Base-by-base conservation (phyloP, 371 early-diverging fungal species). In the Mortierella sp. region DNA sequence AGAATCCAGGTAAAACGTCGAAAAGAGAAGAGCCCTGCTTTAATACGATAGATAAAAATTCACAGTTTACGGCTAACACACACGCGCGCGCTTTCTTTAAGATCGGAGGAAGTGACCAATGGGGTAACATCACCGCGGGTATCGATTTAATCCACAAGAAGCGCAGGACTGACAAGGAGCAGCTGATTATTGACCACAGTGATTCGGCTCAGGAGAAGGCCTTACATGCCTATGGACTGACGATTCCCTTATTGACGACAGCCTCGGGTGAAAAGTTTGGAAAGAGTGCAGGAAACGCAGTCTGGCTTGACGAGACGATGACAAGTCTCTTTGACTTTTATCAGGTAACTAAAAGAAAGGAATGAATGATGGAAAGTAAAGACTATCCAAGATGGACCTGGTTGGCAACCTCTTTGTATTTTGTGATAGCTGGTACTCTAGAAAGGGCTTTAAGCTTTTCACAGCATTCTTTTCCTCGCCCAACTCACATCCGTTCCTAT, bases 111-210 rank as follows among this genome's bases (percentile, higher is more conserved):
- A 94, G 91, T 66, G 98, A 98, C 74, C 98, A 98, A 75, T 97
- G 98, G 98, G 98, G 98, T 2, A 98, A 98, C 74, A 98, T 98
- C 64, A 90, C 92, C 0, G 94, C 98, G 0, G 98, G 98, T 28
- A 93, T 96, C 44, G 98, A 98, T 50, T 75, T 97, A 75, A 96
- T 98, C 51, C 86, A 88, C 60, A 91, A 89, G 64, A 88, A 65
- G 66, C 70, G 62, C 53, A 65, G 46, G 50, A 81, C 67, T 11
- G 47, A 55, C 57, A 63, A 66, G 62, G 74, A 63, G 50, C 73
- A 62, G 58, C 70, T 64, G 44, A 45, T 62, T 66, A 83, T 64
- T 65, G 74, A 57, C 11, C 69, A n/a, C 11, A 55, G 60, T 30
- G 47, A 57, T 12, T 29, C 45, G 0, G 51, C 28, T 23, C 29